A percentile compares a stretch with the other conserved stretches of the same genome.
These are phyloP conservation scores for Diversispora eburnea DNA, from an alignment of 192 early-diverging fungal species.

Conservation along the genomic window DNA sequence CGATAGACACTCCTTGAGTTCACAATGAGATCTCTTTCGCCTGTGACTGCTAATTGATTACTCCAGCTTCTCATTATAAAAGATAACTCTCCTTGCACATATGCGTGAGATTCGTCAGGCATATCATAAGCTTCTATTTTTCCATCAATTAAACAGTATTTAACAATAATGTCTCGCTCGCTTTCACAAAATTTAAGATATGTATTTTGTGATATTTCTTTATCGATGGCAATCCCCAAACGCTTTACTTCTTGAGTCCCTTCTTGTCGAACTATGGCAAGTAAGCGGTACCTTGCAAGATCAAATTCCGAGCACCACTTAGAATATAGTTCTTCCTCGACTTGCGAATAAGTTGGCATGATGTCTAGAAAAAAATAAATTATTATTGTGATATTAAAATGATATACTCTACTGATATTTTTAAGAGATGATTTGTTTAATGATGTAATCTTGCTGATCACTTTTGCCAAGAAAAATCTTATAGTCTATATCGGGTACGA, in stretches of 20 bases:
- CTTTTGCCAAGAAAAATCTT: no score
- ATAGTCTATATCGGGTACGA: no score
- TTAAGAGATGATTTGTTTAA: no score
- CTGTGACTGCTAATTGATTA: background rate
- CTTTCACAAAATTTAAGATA: slow-evolving; percentile 13
- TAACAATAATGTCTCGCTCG: slow-evolving; percentile 11
- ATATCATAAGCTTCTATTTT: slow-evolving; percentile 14
- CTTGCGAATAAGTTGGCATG: no score
- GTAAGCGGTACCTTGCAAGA: slow-evolving; percentile 2
- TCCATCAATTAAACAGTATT: slow-evolving; percentile 19
- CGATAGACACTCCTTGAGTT: background rate
- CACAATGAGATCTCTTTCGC: background rate
- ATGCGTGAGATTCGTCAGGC: background rate
- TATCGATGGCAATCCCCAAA: slow-evolving; percentile 7
- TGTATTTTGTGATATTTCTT: slow-evolving; percentile 7
- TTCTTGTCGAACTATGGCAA: slow-evolving; percentile 17
- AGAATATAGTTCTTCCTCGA: no score
- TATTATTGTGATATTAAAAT: no score
- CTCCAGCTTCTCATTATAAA: background rate
- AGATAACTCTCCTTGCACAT: background rate
- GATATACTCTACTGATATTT: no score
- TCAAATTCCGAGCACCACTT: background rate
- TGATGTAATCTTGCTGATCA: no score
- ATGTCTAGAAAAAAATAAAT: no score
- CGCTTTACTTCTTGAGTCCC: slow-evolving; percentile 3